Evolutionary conservation across 1,139 yeast genomes (phyloP), one percentile per base, ranked within the genome.

Genomic region (Suhomyces kunorum): DNA sequence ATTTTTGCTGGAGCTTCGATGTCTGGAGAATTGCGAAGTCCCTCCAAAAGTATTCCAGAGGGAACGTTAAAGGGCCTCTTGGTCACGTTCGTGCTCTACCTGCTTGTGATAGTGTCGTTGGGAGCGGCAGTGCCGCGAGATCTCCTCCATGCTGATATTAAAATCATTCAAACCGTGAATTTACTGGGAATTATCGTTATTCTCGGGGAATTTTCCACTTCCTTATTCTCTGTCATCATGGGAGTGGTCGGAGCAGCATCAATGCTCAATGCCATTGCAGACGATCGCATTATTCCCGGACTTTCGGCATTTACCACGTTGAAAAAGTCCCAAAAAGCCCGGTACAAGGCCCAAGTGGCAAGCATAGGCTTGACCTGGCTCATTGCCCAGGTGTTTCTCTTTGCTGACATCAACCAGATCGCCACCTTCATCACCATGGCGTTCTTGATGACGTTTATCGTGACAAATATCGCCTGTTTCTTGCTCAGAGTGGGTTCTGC

Each of bases 1-100:
- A 90, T 92, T 30, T 85, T 90, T 61, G 98, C 98, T 1, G 98
- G 98, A n/a, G 97, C 98, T 1, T 86, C 95, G 12, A 92, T 92
- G 98, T 88, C 96, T 33, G 98, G 98, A n/a, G 96, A 89, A 52
- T 71, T 92, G 46, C 69, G 78, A 44, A 81, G 76, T 43, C 98
- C 98, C 0, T 87, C 96, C 0, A 81, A 77, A 51, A 81, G 95
- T 1, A 92, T 92, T 39, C 98, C 98, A 0, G 73, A 75, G 45
- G 98, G 98, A 7, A 92, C 98, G 0, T 63, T 92, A 19, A 77
- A 81, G 68, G 98, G 98, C 0, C 66, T 92, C 6, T 48, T 81
- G 3, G 66, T 87, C 31, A 89, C 98, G 0, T 88, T 92, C 56
- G 49, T 73, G 2, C 77, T 87, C 35, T 92, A 92, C 55, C 67